Evolutionary conservation across 1,284 basidiomycete genomes (phyloP).

Genomic region (Tylopilus orsonianus): DNA sequence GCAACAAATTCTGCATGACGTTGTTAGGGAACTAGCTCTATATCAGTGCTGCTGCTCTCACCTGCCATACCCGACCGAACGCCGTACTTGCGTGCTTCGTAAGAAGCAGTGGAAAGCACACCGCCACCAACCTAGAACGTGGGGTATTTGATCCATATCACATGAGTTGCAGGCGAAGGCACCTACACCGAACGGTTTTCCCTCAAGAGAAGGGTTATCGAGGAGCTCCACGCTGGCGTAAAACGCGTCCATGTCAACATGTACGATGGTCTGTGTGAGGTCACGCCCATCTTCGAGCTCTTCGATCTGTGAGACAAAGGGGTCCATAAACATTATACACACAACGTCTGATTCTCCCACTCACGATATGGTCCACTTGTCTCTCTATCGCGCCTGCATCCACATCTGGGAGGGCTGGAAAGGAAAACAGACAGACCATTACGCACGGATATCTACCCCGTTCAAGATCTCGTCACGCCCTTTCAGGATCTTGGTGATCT

Average conservation of each 20-base stretch:
- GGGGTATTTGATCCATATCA: neutral
- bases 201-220: conserved; percentile 74
- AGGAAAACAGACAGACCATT: neutral
- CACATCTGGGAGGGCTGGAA: neutral
- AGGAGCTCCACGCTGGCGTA: conserved; percentile 77
- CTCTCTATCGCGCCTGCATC: conserved; percentile 27
- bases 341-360: conserved; percentile 25
- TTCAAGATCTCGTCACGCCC: conserved; percentile 61
- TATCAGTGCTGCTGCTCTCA: conserved; percentile 32
- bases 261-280: conserved; percentile 80
- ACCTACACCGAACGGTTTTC: conserved; percentile 86
- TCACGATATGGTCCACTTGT: conserved; percentile 29
- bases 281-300: conserved; percentile 81
- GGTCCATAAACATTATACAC: conserved; percentile 29
- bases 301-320: conserved; percentile 49
- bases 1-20: conserved; percentile 73
- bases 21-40: conserved; percentile 1
- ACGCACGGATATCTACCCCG: conserved; percentile 61
- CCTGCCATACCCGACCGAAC: conserved; percentile 88
- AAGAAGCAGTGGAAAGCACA: conserved; percentile 85
- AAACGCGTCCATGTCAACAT: conserved; percentile 86
- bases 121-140: conserved; percentile 66
- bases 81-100: conserved; percentile 88
- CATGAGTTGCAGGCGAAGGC: neutral
- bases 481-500: conserved; percentile 65